Percentiles rank a stretch among this genome's conserved stretches.
Conservation (phyloP, 2,329 filamentous ascomycete species). For the Xylariaceae sp. region DNA sequence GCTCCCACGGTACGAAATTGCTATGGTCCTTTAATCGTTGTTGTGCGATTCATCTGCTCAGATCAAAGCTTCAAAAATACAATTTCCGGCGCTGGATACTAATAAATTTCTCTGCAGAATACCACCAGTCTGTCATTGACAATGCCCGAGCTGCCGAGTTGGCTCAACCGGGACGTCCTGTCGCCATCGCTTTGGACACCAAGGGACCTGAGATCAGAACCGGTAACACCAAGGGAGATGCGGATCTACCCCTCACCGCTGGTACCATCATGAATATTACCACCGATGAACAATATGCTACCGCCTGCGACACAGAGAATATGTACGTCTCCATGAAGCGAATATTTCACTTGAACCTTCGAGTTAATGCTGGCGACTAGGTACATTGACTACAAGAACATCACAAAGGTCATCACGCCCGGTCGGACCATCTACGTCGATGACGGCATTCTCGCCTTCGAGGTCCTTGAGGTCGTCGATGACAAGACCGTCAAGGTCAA, state of each 20-base stretch:
- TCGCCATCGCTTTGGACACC: constrained; percentile 91
- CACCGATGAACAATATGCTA: constrained; percentile 91
- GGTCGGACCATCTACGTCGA: constrained; percentile 98
- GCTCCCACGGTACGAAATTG: constrained; percentile 64
- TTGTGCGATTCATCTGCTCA: too few relatives aligned
- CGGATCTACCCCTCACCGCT: constrained; percentile 85
- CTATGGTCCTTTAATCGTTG: neutral
- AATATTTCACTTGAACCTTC: constrained; percentile 75
- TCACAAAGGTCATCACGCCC: constrained; percentile 93
- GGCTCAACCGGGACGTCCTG: constrained; percentile 77
- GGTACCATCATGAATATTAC: constrained; percentile 93
- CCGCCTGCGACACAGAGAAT: constrained; percentile 84
- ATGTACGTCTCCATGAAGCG: constrained; percentile 70
- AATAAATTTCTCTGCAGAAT: constrained; percentile 46
- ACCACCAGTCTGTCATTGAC: constrained; percentile 98
- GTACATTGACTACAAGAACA: constrained; percentile 99
- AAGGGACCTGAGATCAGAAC: constrained; percentile 69
- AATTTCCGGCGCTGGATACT: neutral
- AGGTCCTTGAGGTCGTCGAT: constrained; percentile 87
- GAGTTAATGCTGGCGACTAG: constrained; percentile 50
- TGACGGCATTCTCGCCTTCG: constrained; percentile 95
- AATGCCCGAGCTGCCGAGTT: constrained; percentile 88
- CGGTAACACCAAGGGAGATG: constrained; percentile 77
- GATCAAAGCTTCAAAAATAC: too few relatives aligned
- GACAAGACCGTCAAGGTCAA: constrained; percentile 86